Percentiles rank a stretch among this genome's conserved stretches.
Conservation (phyloP, 331 rosid genomes). For the Rosa hybrid region DNA sequence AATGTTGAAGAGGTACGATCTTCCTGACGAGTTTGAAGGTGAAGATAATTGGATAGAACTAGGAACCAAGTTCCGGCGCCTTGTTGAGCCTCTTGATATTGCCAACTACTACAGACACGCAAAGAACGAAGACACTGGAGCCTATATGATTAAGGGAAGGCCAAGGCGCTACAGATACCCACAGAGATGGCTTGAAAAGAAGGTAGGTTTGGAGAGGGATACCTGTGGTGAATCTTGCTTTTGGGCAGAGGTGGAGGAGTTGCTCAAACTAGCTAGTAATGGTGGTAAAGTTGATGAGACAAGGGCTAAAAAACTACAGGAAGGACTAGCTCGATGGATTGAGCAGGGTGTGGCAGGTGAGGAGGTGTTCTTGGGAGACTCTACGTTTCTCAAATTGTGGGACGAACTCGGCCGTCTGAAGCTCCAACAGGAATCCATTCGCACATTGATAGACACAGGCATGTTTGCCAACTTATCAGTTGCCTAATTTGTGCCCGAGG, state of each 20-base stretch:
- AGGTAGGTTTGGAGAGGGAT: not conserved
- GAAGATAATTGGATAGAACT: slow-evolving; percentile 32
- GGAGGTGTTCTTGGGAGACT: slow-evolving; percentile 48
- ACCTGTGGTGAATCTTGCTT: slow-evolving; percentile 52
- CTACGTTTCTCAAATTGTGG: slow-evolving; percentile 53
- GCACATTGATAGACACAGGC: not conserved
- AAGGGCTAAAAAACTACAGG: slow-evolving; percentile 26
- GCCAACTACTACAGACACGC: slow-evolving; percentile 74
- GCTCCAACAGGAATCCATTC: slow-evolving; percentile 12
- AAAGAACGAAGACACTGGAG: slow-evolving; percentile 49
- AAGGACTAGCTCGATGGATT: slow-evolving; percentile 38
- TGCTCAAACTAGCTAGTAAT: slow-evolving; percentile 24
- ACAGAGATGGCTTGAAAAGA: slow-evolving; percentile 70
- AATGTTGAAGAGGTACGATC: slow-evolving; percentile 54
- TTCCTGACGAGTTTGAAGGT: slow-evolving; percentile 78
- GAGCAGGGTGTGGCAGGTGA: not conserved
- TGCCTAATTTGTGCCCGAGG: not conserved
- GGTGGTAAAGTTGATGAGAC: not conserved
- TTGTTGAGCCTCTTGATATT: slow-evolving; percentile 71
- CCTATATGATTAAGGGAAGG: slow-evolving; percentile 55
- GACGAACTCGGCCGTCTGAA: slow-evolving; percentile 39
- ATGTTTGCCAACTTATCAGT: not conserved
- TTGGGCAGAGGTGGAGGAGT: slow-evolving; percentile 78
- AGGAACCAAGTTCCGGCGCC: slow-evolving; percentile 54
- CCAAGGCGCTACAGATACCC: slow-evolving; percentile 57